Evolutionary conservation across 2,329 filamentous ascomycete genomes (phyloP).

Genomic region (Scopulariopsis brevicaulis): DNA sequence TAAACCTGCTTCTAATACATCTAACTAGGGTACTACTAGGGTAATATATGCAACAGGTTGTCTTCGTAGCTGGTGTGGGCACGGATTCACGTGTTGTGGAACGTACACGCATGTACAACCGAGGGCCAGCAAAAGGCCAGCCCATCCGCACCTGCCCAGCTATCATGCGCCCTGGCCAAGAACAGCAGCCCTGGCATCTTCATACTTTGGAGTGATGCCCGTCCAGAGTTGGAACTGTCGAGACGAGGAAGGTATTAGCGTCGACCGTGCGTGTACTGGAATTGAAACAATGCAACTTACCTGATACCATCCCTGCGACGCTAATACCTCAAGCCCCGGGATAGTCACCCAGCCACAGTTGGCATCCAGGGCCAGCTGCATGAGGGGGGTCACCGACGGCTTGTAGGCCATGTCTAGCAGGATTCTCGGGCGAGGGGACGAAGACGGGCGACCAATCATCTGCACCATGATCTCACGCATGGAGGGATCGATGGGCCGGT

Average conservation of each 20-base stretch:
- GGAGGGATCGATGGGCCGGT: slow-evolving; percentile 64
- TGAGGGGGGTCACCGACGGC: slow-evolving; percentile 70
- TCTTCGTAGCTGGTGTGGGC: neutral
- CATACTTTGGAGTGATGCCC: slow-evolving; percentile 63
- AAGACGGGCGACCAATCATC: neutral
- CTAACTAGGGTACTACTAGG: no score
- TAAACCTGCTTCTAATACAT: no score
- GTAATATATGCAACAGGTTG: no score
- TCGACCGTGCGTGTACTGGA: neutral
- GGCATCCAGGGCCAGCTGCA: slow-evolving; percentile 66
- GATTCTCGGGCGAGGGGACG: slow-evolving; percentile 33
- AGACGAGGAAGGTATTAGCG: neutral
- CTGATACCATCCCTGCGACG: slow-evolving; percentile 84
- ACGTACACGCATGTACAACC: neutral
- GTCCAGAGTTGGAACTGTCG: slow-evolving; percentile 72
- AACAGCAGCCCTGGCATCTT: slow-evolving; percentile 53
- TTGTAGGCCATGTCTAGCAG: slow-evolving; percentile 96
- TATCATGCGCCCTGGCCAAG: slow-evolving; percentile 19
- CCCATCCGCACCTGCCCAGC: neutral
- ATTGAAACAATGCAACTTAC: slow-evolving; percentile 30
- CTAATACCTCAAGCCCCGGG: slow-evolving; percentile 77
- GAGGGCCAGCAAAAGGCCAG: neutral
- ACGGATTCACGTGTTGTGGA: neutral
- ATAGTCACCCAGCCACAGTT: slow-evolving; percentile 59
- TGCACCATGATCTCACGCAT: slow-evolving; percentile 53